Base-by-base conservation (phyloP, 805 yeast species). In the Teunomyces stri region DNA sequence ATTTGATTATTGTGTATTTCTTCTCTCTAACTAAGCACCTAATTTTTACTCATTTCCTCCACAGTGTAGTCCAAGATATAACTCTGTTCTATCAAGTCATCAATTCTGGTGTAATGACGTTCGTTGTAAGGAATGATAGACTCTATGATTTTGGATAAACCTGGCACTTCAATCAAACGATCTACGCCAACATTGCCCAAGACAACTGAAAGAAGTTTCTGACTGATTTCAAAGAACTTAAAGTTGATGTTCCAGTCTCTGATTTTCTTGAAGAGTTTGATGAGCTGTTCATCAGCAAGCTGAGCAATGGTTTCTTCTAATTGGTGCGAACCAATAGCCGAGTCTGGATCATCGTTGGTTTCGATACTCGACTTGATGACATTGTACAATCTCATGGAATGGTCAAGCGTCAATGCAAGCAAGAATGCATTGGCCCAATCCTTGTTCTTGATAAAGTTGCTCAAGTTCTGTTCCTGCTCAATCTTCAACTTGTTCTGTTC, bases 231-330 rank as follows among this genome's bases (percentile, higher is more conserved):
- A 59, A 88, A 88, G 31, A 89, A 83, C 59, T 82, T 81, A 45
- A 88, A 86, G 64, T 89, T 92, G 39, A 95, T 85, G 64, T 94
- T 94, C 99, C 99, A 94, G 61, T 89, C 96, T 57, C 97, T 80
- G 16, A 91, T 75, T 58, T 96, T 83, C 59, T 80, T 80, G 64
- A 94, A 78, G 20, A 94, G 64, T 10, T 72, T 61, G 36, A 76
- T 56, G 20, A 91, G 65, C 58, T 86, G 87, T 1, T 81, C 85
- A 29, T 79, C 70, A 21, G 72, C 78, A 46, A 94, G 74, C 10
- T 66, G 63, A 4, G 76, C 70, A 36, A 94, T 78, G 9, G 85
- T 79, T 12, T 71, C 62, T 56, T 90, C 97, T 40, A 94, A 76
- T 40, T 77, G 72, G 37, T 64, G 56, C 1, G 82, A 78, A 0